Evolutionary conservation across 495 filamentous ascomycete species (phyloP).

Genomic region (Annulohypoxylon stygium): DNA sequence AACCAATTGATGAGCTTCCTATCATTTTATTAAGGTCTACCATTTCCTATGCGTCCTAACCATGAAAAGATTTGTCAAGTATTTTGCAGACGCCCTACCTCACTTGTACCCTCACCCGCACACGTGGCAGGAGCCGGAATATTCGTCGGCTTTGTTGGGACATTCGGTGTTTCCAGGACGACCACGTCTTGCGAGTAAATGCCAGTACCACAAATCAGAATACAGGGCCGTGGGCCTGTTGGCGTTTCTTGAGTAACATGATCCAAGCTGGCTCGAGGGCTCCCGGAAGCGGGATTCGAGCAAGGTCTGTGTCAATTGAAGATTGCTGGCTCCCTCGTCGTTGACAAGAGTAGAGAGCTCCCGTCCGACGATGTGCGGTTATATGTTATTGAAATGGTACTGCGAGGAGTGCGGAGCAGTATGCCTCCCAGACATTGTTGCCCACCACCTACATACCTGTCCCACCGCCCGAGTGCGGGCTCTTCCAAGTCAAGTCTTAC

Average conservation of each 20-base stretch:
- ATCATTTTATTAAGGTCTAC: conserved; percentile 30
- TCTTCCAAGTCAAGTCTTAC: neutral
- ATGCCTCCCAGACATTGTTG: conserved; percentile 23
- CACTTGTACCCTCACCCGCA: conserved; percentile 39
- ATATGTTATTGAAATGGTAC: conserved; percentile 52
- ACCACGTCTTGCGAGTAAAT: conserved; percentile 45
- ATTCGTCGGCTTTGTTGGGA: conserved; percentile 32
- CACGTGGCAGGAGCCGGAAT: conserved; percentile 45
- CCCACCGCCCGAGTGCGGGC: conserved; percentile 8
- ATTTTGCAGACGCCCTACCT: conserved; percentile 28
- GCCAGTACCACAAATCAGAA: conserved; percentile 35
- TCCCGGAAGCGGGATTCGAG: conserved; percentile 36
- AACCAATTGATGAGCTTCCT: conserved; percentile 42
- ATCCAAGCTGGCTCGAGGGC: conserved; percentile 32
- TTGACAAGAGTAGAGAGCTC: conserved; percentile 24
- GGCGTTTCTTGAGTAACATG: conserved; percentile 47
- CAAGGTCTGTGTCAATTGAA: conserved; percentile 28
- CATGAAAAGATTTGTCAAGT: conserved; percentile 47
- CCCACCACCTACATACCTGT: conserved; percentile 19
- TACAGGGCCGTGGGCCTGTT: conserved; percentile 29
- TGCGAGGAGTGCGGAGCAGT: conserved; percentile 53
- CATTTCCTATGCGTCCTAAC: conserved; percentile 27
- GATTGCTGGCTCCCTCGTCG: conserved; percentile 4
- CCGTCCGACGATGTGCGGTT: conserved; percentile 45
- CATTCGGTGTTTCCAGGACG: conserved; percentile 31